Evolutionary conservation across 768 basidiomycete genomes (phyloP).

Genomic region (Kwoniella sp.): DNA sequence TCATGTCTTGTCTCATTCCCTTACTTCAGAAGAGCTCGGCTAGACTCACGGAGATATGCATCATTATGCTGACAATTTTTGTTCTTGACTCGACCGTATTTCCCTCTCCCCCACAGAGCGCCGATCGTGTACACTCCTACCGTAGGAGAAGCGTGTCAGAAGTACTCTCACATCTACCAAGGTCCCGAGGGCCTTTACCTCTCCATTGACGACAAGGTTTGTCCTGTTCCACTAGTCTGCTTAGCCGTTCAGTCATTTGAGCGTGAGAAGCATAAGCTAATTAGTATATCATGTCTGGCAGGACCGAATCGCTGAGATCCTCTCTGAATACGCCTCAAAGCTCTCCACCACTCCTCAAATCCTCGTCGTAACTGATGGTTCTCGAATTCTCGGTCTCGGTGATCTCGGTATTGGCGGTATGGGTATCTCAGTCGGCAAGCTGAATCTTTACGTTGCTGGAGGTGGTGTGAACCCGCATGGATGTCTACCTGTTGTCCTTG

Average conservation of each 20-base stretch:
- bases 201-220: conserved; percentile 80
- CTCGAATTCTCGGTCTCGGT: conserved; percentile 82
- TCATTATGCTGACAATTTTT: background rate
- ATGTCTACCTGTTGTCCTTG: conserved; percentile 46
- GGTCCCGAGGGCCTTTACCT: conserved; percentile 64
- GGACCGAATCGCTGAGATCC: conserved; percentile 41
- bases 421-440: conserved; percentile 79
- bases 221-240: conserved; percentile 54
- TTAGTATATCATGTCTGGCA: conserved; percentile 5
- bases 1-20: background rate
- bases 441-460: conserved; percentile 84
- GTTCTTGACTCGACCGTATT: too few relatives aligned
- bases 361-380: conserved; percentile 90
- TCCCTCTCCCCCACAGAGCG: too few relatives aligned
- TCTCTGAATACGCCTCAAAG: conserved; percentile 33
- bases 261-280: conserved; percentile 4
- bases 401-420: conserved; percentile 58
- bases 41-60: background rate
- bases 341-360: conserved; percentile 63
- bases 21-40: background rate
- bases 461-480: conserved; percentile 64
- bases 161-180: conserved; percentile 69
- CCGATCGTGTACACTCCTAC: conserved; percentile 91
- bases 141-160: conserved; percentile 85
- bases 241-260: background rate